These are phyloP conservation scores for Hydrangea macrophylla DNA, from an alignment of 148 eudicot genomes.

Conservation along the genomic window DNA sequence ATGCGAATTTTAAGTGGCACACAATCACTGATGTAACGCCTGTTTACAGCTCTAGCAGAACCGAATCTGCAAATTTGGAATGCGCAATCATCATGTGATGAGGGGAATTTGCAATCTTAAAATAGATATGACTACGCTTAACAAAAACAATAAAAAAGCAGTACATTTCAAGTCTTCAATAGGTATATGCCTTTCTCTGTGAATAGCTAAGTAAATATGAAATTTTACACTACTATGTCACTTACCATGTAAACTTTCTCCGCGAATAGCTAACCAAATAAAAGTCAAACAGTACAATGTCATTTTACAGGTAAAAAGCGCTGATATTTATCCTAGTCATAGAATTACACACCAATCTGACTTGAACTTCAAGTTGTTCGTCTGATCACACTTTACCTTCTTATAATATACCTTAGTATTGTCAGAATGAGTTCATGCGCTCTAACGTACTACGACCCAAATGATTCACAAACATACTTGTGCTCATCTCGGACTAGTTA, in stretches of 20 bases:
- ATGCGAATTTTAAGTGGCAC: slow-evolving; percentile 71
- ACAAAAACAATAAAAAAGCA: not conserved
- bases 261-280: too few relatives aligned
- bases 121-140: not conserved
- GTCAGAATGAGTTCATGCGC: not conserved
- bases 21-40: slow-evolving; percentile 84
- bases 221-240: not conserved
- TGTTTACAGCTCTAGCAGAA: slow-evolving; percentile 80
- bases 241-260: too few relatives aligned
- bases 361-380: not conserved
- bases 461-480: slow-evolving; percentile 2
- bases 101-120: not conserved
- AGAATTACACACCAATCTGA: not conserved
- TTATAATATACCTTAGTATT: not conserved
- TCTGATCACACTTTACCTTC: not conserved
- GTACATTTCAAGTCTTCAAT: not conserved
- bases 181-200: not conserved
- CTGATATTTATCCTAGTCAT: not conserved
- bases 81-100: not conserved
- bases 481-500: not conserved
- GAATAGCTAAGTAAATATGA: not conserved
- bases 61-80: slow-evolving; percentile 46
- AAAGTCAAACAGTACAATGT: too few relatives aligned
- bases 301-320: not conserved
- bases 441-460: not conserved